Base-by-base conservation (phyloP, 1,284 basidiomycete genomes). In the Puccinia hordei region DNA sequence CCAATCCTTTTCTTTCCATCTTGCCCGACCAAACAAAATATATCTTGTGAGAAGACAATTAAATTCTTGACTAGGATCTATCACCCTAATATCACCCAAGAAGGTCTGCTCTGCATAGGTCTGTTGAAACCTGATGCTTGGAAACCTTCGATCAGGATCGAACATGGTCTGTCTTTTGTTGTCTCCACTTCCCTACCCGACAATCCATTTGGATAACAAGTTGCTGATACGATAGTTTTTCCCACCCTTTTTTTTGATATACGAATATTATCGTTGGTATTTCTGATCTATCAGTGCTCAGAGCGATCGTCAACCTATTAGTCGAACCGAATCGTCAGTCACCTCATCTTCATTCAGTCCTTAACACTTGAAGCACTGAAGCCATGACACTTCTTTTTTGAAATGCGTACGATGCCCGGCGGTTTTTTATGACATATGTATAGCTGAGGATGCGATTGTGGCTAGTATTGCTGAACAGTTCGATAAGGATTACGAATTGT, bases 21-120 rank as follows among this genome's bases (percentile, higher is more conserved):
- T 19, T 44, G 5, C 38, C 35, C 24, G 44, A 12, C 12, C 24
- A 41, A 63, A 63, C 35, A 63, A 63, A 63, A 63, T 2, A 35
- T 4, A 41, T 41, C 9, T 65, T 38, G 22, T 57, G 22, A 8
- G 9, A 33, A 78, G 76, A 71, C 65, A 12, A 78, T 78, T 35
- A 78, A 71, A 71, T 78, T 78, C 57, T 35, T 78, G n/a, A 78
- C 76, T 13, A 82, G 82, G 22, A 82, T 86, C 76, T 85, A 85
- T 82, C 85, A 86, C 76, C 85, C 85, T 22, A 86, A 86, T 81
- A 84, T 86, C 49, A 85, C 85, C 51, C 83, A 85, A 46, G 81
- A 83, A 19, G 85, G 85, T 57, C 81, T 83, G 61, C 79, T 85
- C 41, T 86, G 85, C 69, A 82, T 85, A 27, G 84, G 84, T 12